Conservation (phyloP, 352 stramenopile species). For the Globisporangium canariense region DNA sequence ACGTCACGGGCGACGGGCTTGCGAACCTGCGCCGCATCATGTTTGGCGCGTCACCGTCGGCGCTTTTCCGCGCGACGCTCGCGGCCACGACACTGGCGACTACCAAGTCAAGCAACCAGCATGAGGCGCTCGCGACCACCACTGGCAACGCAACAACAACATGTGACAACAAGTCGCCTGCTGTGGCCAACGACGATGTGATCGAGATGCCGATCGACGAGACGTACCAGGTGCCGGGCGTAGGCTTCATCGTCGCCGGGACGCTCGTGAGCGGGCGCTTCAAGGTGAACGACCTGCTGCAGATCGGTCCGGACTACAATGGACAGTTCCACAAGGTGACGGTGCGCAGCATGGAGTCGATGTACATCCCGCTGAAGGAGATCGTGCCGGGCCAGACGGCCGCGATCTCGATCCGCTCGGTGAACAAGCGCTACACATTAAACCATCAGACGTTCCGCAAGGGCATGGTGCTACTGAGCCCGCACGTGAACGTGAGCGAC, state of each 20-base stretch:
- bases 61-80: constrained; percentile 72
- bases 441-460: constrained; percentile 87
- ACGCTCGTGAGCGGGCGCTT: constrained; percentile 92
- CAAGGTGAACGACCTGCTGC: constrained; percentile 82
- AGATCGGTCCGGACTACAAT: constrained; percentile 89
- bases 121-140: constrained; percentile 26
- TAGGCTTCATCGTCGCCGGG: constrained; percentile 92
- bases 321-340: constrained; percentile 86
- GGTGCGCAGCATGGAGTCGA: constrained; percentile 87
- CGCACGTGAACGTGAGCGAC: constrained; percentile 65
- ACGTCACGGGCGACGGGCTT: constrained; percentile 95
- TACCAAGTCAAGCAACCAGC: constrained; percentile 56
- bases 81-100: constrained; percentile 53
- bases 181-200: constrained; percentile 26
- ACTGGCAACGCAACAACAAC: background rate
- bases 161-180: constrained; percentile 10
- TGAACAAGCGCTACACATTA: constrained; percentile 88
- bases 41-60: constrained; percentile 58
- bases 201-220: constrained; percentile 89
- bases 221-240: constrained; percentile 91
- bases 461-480: constrained; percentile 90
- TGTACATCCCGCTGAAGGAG: constrained; percentile 89
- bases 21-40: constrained; percentile 74
- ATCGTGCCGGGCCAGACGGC: constrained; percentile 83
- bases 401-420: constrained; percentile 80